Evolutionary conservation across 345 rosid genomes (phyloP), one percentile per base, ranked within the genome.

Genomic region (Chamaenerion angustifolium): DNA sequence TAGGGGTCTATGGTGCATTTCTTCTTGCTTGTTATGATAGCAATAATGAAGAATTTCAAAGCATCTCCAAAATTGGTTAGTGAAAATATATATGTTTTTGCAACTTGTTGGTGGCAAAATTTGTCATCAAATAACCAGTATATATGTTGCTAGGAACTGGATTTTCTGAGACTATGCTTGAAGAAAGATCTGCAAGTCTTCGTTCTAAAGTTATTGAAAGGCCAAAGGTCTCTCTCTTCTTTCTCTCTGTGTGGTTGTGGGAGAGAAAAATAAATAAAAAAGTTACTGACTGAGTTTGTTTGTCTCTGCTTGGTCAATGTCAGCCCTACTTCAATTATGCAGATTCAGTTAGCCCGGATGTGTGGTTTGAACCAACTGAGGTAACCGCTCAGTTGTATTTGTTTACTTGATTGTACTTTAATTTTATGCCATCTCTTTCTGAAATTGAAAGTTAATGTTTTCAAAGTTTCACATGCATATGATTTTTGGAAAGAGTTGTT

Each of bases 1-100:
- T 44, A 90, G 98, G 96, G 53, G 76, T 78, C 54, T 92, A 75
- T 77, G 96, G 98, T 63, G 88, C 96, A 27, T 87, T 92, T 80
- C 77, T 87, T 62, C 80, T 92, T 64, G 96, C 96, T 48, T 84
- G 88, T 65, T 92, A 87, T 55, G 95, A 87, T 74, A 57, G 43
- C 52, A 70, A 57, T n/a, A 82, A 76, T 19, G 95, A 87, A 51
- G 96, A 87, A 70, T 87, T 54, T 58, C 95, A 92, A 64, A 92
- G 88, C 79, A 92, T 92, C 51, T 87, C 94, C 62, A 92, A 87
- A 82, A 80, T 87, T 49, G 96, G 95, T 84, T 35, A 69, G 78
- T 51, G 51, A 59, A 65, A 53, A 42, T 49, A 45, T 23, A 23
- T 31, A 31, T 31, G 31, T 46, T 31, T 43, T 37, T 31, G 48